Evolutionary conservation across 805 yeast genomes (phyloP), one percentile per base, ranked within the genome.

Genomic region (Lipomyces mesembrius): DNA sequence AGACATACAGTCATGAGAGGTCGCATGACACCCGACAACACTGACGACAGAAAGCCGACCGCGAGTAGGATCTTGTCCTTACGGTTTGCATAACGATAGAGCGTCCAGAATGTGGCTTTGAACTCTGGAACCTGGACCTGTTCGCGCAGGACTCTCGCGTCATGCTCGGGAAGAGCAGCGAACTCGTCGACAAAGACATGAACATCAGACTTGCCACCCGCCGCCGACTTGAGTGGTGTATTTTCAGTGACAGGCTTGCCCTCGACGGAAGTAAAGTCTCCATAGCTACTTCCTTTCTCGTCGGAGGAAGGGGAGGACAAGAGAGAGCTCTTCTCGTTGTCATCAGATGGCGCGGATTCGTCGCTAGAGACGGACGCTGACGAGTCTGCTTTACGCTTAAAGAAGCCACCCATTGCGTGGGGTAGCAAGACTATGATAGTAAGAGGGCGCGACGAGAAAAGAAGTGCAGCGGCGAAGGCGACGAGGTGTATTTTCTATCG

Each of bases 1-100:
- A 20, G 14, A 52, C 55, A 4, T 27, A 52, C 69, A 25, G 83
- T 80, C 74, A 79, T 80, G 74, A 79, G 69, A 0, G 83, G 83
- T 65, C 79, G 59, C 2, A 79, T 78, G 64, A 65, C 70, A 51
- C 75, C 75, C 43, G 67, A 52, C 20, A 54, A 63, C 34, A 69
- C 57, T 22, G 74, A 22, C 37, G 61, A 78, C n/a, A 77, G 62
- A 20, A 75, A 72, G 14, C 78, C 84, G 20, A 81, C 66, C 25
- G 46, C 34, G 22, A 67, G 62, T 14, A 72, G 25, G 22, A 53
- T 8, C 20, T 46, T 7, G 34, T 72, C 75, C 35, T 51, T 25
- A 11, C 55, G 29, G 14, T 32, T 81, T 9, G 82, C 80, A 69
- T 76, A 80, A 17, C 78, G 69, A 68, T 72, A 80, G 27, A 80